These are phyloP conservation scores for Candida bentonensis DNA, from an alignment of 805 yeast genomes.

Conservation along the genomic window DNA sequence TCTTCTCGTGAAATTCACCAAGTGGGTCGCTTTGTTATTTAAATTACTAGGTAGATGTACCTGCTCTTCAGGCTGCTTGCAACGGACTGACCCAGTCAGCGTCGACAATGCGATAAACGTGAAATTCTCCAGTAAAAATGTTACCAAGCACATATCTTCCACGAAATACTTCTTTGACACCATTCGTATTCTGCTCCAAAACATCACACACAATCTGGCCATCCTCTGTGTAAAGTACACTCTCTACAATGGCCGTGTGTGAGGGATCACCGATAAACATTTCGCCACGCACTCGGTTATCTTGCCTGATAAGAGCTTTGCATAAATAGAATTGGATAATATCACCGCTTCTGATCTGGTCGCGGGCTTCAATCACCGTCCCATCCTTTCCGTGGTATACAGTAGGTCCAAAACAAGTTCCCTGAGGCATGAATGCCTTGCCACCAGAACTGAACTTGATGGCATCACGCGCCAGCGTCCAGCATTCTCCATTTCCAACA, in stretches of 20 bases:
- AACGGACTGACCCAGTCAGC: slow-evolving; percentile 21
- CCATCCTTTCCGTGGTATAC: slow-evolving; percentile 11
- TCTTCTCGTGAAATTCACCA: background rate
- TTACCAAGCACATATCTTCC: slow-evolving; percentile 17
- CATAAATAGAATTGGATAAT: slow-evolving; percentile 18
- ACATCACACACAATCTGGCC: background rate
- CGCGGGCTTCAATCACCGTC: slow-evolving; percentile 7
- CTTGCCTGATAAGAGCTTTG: background rate
- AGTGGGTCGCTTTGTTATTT: slow-evolving; percentile 2
- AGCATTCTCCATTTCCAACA: slow-evolving; percentile 27
- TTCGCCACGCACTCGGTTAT: background rate
- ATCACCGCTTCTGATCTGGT: slow-evolving; percentile 23
- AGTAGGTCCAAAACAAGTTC: slow-evolving; percentile 18
- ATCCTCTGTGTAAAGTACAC: slow-evolving; percentile 11
- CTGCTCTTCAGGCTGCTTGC: background rate
- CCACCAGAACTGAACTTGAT: slow-evolving; percentile 14
- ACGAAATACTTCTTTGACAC: slow-evolving; percentile 16
- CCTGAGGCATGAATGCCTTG: slow-evolving; percentile 17
- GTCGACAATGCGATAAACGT: slow-evolving; percentile 20
- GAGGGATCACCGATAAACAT: slow-evolving; percentile 20
- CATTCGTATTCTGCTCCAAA: slow-evolving; percentile 21
- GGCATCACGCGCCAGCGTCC: slow-evolving; percentile 26
- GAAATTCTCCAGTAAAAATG: slow-evolving; percentile 17
- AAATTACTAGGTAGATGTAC: background rate
- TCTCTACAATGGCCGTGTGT: slow-evolving; percentile 23